Percentiles rank a stretch among this genome's conserved stretches.
phyloP scores from a whole-genome alignment of 176 grass and related monocot species.

The Ensete glaucum region DNA sequence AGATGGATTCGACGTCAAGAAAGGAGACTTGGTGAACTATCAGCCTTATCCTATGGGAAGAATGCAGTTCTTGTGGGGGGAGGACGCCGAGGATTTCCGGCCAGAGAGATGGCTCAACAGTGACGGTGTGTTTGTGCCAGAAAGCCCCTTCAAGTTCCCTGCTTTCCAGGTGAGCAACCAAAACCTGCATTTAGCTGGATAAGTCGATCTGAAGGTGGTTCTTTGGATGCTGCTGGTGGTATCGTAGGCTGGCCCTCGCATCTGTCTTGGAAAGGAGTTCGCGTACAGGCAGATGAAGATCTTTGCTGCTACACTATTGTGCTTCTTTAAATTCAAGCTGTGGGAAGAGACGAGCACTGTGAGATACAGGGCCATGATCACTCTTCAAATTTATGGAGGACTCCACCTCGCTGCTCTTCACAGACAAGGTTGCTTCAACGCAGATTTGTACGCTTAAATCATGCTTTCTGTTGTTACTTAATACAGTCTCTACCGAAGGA shows the following conservation, averaged over 20 bases:
- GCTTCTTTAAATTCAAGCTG: background rate
- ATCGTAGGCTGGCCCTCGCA: background rate
- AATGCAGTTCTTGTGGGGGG: slow-evolving; percentile 4
- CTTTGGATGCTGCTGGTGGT: background rate
- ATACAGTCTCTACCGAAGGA: too few species aligned
- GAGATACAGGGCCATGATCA: background rate
- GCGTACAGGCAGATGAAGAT: background rate
- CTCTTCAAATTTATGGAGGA: background rate
- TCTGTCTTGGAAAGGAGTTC: background rate
- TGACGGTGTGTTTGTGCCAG: slow-evolving; percentile 12
- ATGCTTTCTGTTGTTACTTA: too few species aligned
- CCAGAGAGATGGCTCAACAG: background rate
- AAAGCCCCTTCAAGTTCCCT: slow-evolving; percentile 18
- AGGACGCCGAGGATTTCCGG: background rate
- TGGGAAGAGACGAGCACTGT: background rate
- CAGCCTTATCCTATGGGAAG: background rate
- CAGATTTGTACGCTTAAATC: too few species aligned
- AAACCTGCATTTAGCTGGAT: too few species aligned
- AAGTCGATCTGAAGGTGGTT: background rate
- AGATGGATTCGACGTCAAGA: background rate
- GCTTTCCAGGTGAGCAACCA: slow-evolving; percentile 22
- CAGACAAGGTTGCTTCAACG: background rate
- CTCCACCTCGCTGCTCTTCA: background rate
- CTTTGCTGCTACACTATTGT: background rate
- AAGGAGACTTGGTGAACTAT: slow-evolving; percentile 6